These are phyloP conservation scores for Geranium incanum DNA, from an alignment of 441 rosid genomes.

Conservation along the genomic window DNA sequence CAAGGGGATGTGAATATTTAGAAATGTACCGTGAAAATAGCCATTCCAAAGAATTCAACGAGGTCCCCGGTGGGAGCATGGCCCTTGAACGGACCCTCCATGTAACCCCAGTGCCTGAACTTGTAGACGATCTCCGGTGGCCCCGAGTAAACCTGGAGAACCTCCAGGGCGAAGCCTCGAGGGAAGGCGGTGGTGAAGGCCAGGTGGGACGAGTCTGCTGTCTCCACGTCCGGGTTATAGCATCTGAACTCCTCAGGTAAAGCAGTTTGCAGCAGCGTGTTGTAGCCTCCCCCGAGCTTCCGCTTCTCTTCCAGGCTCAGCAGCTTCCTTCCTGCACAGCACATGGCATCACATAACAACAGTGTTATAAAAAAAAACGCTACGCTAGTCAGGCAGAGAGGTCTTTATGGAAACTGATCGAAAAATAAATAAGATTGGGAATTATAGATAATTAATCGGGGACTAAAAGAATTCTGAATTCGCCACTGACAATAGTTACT, in stretches of 20 bases:
- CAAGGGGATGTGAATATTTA: background rate
- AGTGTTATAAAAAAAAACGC: too few relatives aligned
- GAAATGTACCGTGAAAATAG: constrained; percentile 32
- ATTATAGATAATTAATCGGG: too few relatives aligned
- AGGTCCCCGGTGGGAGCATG: constrained; percentile 50
- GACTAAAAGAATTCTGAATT: too few relatives aligned
- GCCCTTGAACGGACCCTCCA: constrained; percentile 70
- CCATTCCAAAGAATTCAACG: constrained; percentile 38
- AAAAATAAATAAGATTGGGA: too few relatives aligned
- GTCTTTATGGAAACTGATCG: too few relatives aligned
- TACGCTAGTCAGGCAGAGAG: too few relatives aligned
- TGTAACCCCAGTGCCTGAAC: constrained; percentile 71
- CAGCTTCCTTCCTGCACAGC: constrained; percentile 34
- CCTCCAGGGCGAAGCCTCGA: constrained; percentile 52
- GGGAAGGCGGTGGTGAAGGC: constrained; percentile 52
- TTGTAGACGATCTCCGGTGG: constrained; percentile 50
- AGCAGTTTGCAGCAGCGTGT: constrained; percentile 44
- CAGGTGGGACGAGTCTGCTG: constrained; percentile 37
- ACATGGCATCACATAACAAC: too few relatives aligned
- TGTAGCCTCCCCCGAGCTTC: constrained; percentile 54
- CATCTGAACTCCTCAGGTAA: constrained; percentile 40
- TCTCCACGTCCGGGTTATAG: constrained; percentile 44
- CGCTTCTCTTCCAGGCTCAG: constrained; percentile 31
- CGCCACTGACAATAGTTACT: background rate
- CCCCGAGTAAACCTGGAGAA: constrained; percentile 51